phyloP scores from a whole-genome alignment of 257 asterid species.

The Haberlea rhodopensis region DNA sequence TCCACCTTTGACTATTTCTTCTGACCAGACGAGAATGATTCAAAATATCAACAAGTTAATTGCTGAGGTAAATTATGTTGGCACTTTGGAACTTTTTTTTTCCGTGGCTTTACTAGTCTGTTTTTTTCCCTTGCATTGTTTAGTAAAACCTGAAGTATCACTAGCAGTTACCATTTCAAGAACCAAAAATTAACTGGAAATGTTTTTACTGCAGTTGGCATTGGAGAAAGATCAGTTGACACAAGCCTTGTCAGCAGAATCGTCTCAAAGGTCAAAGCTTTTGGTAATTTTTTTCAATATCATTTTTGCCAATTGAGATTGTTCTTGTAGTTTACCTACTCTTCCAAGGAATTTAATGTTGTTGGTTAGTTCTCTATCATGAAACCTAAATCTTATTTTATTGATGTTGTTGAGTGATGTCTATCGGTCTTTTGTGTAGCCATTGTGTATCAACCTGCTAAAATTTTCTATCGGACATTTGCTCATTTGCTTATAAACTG shows the following conservation, averaged over 20 bases:
- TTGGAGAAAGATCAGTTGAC: conserved; percentile 82
- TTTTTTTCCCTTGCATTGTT: conserved; percentile 11
- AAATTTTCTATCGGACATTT: not conserved
- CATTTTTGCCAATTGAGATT: conserved; percentile 18
- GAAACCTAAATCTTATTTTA: conserved; percentile 2
- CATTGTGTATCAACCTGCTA: not conserved
- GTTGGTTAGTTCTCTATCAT: conserved; percentile 5
- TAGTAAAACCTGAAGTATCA: conserved; percentile 2
- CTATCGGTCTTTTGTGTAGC: conserved; percentile 7
- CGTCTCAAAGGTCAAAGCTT: conserved; percentile 68
- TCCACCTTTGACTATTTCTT: conserved; percentile 56
- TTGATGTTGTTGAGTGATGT: conserved; percentile 10
- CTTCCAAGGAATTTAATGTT: conserved; percentile 3
- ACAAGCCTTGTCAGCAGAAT: conserved; percentile 73
- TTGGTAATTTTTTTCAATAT: conserved; percentile 47
- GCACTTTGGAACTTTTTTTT: conserved; percentile 22
- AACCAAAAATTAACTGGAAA: conserved; percentile 21
- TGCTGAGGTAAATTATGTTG: conserved; percentile 60
- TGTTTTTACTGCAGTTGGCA: conserved; percentile 57
- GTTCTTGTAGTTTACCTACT: conserved; percentile 13
- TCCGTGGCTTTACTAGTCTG: conserved; percentile 20
- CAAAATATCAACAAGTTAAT: conserved; percentile 71
- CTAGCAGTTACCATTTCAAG: conserved; percentile 25
- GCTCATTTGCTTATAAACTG: not conserved
- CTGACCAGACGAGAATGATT: conserved; percentile 84